Evolutionary conservation across 2,329 filamentous ascomycete genomes (phyloP).

Genomic region (Venturia aucupariae): DNA sequence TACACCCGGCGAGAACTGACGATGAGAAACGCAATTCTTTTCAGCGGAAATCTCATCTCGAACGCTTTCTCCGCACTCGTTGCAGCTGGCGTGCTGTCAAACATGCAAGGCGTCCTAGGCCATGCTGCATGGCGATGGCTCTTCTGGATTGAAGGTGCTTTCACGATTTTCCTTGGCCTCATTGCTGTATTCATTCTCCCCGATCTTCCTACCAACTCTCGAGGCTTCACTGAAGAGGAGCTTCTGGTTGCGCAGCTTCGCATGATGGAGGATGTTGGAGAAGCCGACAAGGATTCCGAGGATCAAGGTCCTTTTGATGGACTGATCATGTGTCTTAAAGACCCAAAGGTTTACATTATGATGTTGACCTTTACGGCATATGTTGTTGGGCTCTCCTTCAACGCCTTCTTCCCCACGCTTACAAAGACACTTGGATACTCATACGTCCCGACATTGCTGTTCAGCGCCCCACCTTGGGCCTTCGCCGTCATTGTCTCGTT

Average conservation of each 20-base stretch:
- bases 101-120: constrained; percentile 50
- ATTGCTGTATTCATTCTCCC: constrained; percentile 52
- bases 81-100: constrained; percentile 51
- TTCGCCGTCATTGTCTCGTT: constrained; percentile 53
- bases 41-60: constrained; percentile 59
- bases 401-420: constrained; percentile 34
- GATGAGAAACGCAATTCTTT: constrained; percentile 56
- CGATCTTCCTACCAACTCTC: constrained; percentile 49
- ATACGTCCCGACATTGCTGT: constrained; percentile 40
- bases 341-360: constrained; percentile 32
- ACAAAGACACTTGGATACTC: constrained; percentile 25
- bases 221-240: constrained; percentile 31
- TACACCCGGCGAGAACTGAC: constrained; percentile 61
- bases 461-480: constrained; percentile 46
- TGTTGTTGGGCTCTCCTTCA: constrained; percentile 19
- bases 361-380: constrained; percentile 31
- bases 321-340: constrained; percentile 31
- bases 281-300: constrained; percentile 29
- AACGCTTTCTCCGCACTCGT: constrained; percentile 59
- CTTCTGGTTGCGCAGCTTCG: constrained; percentile 23
- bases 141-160: constrained; percentile 62
- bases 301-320: constrained; percentile 26
- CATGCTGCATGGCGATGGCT: constrained; percentile 57
- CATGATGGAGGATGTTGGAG: constrained; percentile 29
- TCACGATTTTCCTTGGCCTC: constrained; percentile 54